phyloP scores from a whole-genome alignment of 2,329 filamentous ascomycete genomes.

The Aspergillus sp. region DNA sequence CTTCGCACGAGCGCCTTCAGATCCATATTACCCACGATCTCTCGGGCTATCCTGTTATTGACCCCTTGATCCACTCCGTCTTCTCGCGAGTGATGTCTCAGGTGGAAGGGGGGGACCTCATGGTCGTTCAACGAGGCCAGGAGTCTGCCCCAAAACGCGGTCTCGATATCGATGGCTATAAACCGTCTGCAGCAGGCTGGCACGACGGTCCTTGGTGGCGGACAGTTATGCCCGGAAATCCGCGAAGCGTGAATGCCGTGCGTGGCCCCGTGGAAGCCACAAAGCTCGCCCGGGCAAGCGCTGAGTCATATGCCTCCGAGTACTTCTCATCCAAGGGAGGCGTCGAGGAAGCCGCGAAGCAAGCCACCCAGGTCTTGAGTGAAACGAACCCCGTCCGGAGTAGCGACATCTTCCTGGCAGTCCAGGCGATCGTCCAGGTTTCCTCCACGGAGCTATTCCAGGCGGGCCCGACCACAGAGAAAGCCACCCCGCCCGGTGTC shows the following conservation, averaged over 20 bases:
- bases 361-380: slow-evolving; percentile 68
- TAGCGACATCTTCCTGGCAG: slow-evolving; percentile 89
- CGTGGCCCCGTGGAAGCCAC: slow-evolving; percentile 76
- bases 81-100: slow-evolving; percentile 98
- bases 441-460: slow-evolving; percentile 59
- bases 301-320: slow-evolving; percentile 77
- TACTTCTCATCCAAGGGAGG: slow-evolving; percentile 74
- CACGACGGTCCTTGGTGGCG: slow-evolving; percentile 97
- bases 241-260: slow-evolving; percentile 70
- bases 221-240: slow-evolving; percentile 43
- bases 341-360: slow-evolving; percentile 66
- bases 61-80: slow-evolving; percentile 81
- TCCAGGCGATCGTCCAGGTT: slow-evolving; percentile 71
- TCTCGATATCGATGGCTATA: slow-evolving; percentile 32
- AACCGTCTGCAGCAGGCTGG: slow-evolving; percentile 52
- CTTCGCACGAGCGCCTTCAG: slow-evolving; percentile 88
- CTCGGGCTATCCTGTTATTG: slow-evolving; percentile 84
- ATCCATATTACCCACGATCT: slow-evolving; percentile 98
- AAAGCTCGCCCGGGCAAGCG: slow-evolving; percentile 80
- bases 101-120: slow-evolving; percentile 88
- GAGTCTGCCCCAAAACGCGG: slow-evolving; percentile 65
- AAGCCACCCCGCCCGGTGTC: slow-evolving; percentile 19
- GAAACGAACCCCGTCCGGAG: slow-evolving; percentile 84
- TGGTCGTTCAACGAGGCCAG: slow-evolving; percentile 87
- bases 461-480: slow-evolving; percentile 41